Conservation (phyloP, 1,284 basidiomycete genomes). For the Marasmius tenuissimus region DNA sequence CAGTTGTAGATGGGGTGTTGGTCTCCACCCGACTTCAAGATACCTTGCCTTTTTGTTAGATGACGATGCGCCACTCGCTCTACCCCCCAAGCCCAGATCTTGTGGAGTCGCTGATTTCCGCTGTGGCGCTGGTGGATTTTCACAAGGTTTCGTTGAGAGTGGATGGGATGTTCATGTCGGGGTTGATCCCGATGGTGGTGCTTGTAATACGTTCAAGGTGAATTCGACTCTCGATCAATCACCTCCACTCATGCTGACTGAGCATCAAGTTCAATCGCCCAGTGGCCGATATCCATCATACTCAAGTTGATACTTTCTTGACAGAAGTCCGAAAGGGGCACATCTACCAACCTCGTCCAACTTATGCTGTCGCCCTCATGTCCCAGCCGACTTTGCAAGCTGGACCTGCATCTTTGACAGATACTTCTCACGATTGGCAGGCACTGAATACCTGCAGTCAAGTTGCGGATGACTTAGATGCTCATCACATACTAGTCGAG, state of each 20-base stretch:
- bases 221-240: not conserved
- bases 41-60: not conserved
- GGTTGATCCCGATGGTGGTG: not conserved
- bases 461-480: not conserved
- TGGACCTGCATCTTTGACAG: not conserved
- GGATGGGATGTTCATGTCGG: not conserved
- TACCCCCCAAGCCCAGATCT: not conserved
- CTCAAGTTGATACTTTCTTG: not conserved
- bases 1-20: not conserved
- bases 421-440: not conserved
- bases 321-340: not conserved
- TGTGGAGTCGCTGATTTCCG: not conserved
- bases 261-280: not conserved
- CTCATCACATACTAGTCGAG: not conserved
- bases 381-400: not conserved
- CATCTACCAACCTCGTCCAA: not conserved
- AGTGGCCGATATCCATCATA: not conserved
- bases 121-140: constrained; percentile 1
- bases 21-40: not conserved
- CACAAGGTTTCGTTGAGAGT: not conserved
- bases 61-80: not conserved
- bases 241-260: not conserved
- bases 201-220: not conserved
- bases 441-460: not conserved
- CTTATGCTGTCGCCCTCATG: not conserved